Evolutionary conservation across 345 rosid genomes (phyloP).

Genomic region (Angophora floribunda): DNA sequence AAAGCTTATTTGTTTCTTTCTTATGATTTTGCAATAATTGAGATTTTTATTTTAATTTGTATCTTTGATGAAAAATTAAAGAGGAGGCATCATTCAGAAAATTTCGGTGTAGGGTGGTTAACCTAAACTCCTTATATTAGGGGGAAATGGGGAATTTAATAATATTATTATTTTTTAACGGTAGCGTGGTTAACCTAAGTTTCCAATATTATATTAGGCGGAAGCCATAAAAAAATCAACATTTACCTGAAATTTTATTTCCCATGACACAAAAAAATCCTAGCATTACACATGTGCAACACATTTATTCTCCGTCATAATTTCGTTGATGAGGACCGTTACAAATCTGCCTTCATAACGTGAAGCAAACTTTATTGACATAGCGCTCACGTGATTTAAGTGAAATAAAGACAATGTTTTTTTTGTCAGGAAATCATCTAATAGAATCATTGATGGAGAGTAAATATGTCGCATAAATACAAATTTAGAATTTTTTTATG

Average conservation of each 20-base stretch:
- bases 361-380: too few relatives aligned
- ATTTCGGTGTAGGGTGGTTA: background rate
- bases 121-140: background rate
- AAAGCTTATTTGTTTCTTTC: background rate
- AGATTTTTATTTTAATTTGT: background rate
- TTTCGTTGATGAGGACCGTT: too few relatives aligned
- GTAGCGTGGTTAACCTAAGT: background rate
- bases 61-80: background rate
- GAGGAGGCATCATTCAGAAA: background rate
- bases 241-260: background rate
- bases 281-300: too few relatives aligned
- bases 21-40: background rate
- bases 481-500: too few relatives aligned
- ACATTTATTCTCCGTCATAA: too few relatives aligned
- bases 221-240: background rate
- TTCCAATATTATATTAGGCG: too few relatives aligned
- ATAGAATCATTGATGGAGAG: too few relatives aligned
- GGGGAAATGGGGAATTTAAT: background rate
- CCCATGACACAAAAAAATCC: too few relatives aligned
- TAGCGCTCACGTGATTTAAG: background rate
- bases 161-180: too few relatives aligned
- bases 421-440: background rate
- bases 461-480: too few relatives aligned
- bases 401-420: too few relatives aligned
- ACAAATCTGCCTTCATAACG: too few relatives aligned